phyloP scores from a whole-genome alignment of 176 grass and related monocot genomes.

The Carex parvula region DNA sequence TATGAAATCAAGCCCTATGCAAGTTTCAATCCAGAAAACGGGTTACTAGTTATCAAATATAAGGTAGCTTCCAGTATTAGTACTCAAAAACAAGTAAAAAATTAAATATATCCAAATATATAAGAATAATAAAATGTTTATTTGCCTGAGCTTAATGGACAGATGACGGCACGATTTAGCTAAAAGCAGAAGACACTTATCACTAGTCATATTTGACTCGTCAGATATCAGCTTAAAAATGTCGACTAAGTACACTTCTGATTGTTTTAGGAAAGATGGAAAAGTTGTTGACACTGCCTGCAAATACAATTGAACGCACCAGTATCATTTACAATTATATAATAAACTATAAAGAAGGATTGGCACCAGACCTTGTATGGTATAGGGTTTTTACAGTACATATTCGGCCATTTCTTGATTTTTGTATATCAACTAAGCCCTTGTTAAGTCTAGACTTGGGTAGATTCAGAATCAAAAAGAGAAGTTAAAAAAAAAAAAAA shows the following conservation, averaged over 20 bases:
- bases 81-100: constrained; percentile 10
- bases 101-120: constrained; percentile 13
- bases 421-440: constrained; percentile 3
- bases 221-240: constrained; percentile 62
- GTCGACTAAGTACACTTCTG: constrained; percentile 56
- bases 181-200: constrained; percentile 69
- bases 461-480: constrained; percentile 1
- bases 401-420: not conserved
- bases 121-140: constrained; percentile 17
- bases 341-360: constrained; percentile 12
- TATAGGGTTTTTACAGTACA: constrained; percentile 4
- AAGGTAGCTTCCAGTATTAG: constrained; percentile 30
- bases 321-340: constrained; percentile 23
- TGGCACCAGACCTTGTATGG: not conserved
- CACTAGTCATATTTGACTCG: constrained; percentile 51
- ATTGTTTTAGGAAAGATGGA: constrained; percentile 57
- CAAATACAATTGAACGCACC: constrained; percentile 36
- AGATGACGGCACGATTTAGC: constrained; percentile 48
- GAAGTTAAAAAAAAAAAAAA: not conserved
- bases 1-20: not conserved
- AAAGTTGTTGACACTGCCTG: constrained; percentile 61
- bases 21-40: not conserved
- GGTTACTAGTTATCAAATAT: not conserved
- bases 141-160: constrained; percentile 73
- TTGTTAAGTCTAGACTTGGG: not conserved